Conservation (phyloP, 2,329 filamentous ascomycete genomes). For the Aureobasidium uvarum region DNA sequence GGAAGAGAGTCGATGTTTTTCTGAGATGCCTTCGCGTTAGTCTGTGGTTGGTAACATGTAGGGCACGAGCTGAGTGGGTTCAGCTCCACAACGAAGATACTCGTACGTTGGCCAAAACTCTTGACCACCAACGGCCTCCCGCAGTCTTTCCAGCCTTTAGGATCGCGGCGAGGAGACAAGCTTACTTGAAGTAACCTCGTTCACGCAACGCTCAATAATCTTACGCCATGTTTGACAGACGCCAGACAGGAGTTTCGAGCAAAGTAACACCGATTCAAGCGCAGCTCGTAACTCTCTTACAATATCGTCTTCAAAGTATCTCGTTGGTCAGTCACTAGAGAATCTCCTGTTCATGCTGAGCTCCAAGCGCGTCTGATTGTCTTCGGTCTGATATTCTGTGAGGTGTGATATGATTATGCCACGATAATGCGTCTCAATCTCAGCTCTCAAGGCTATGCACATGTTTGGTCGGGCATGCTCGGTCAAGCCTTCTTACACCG, state of each 20-base stretch:
- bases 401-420: neutral
- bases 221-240: conserved; percentile 16
- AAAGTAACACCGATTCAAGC: neutral
- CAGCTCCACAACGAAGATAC: neutral
- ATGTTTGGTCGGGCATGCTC: neutral
- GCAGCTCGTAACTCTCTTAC: neutral
- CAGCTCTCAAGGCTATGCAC: neutral
- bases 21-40: neutral
- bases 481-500: conserved; percentile 2
- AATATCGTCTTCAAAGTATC: neutral
- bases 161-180: conserved; percentile 15
- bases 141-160: neutral
- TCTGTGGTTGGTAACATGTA: neutral
- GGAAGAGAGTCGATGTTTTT: too few relatives aligned
- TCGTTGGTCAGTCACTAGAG: neutral
- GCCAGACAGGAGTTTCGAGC: neutral
- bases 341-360: neutral
- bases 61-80: neutral
- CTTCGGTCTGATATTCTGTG: neutral
- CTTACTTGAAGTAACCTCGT: conserved; percentile 14
- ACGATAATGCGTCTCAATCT: neutral
- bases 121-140: neutral
- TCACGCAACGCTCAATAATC: conserved; percentile 7
- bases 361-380: neutral
- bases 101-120: neutral